Conservation (phyloP, 2,329 filamentous ascomycete genomes). For the Massarina eburnea region DNA sequence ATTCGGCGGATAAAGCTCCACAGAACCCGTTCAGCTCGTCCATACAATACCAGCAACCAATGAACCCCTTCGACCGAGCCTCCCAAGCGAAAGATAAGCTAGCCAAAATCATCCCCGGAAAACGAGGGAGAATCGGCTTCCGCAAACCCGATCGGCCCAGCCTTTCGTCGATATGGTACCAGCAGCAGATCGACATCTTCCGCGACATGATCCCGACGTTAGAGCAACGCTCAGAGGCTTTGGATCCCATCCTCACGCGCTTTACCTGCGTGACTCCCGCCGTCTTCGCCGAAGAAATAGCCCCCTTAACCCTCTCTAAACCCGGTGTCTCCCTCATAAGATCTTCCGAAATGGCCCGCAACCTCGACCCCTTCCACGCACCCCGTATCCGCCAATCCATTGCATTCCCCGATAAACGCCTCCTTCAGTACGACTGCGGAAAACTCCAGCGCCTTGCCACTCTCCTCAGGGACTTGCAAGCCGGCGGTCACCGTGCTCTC, state of each 20-base stretch:
- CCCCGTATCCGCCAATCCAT: conserved; percentile 90
- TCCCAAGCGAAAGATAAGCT: background rate
- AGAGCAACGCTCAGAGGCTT: conserved; percentile 68
- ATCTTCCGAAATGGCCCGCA: conserved; percentile 58
- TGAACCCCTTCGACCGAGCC: background rate
- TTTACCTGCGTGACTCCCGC: conserved; percentile 93
- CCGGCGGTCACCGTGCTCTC: conserved; percentile 86
- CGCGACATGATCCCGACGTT: conserved; percentile 72
- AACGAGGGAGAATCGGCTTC: conserved; percentile 34
- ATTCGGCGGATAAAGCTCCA: conserved; percentile 1
- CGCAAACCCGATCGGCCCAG: conserved; percentile 27
- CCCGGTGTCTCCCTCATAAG: conserved; percentile 59
- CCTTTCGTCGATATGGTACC: conserved; percentile 65
- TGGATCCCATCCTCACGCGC: conserved; percentile 77
- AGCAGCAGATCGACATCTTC: conserved; percentile 66
- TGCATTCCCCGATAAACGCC: conserved; percentile 91
- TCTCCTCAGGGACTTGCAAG: conserved; percentile 81
- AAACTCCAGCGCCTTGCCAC: conserved; percentile 90
- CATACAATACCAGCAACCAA: conserved; percentile 13
- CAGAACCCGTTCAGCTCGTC: conserved; percentile 7
- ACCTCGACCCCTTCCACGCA: conserved; percentile 84
- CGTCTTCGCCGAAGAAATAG: conserved; percentile 78
- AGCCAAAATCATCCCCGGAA: conserved; percentile 48
- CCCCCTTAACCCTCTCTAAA: conserved; percentile 63
- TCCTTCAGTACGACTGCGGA: conserved; percentile 97